Conservation (phyloP, 1,284 basidiomycete species). For the Microbotryum violaceum region DNA sequence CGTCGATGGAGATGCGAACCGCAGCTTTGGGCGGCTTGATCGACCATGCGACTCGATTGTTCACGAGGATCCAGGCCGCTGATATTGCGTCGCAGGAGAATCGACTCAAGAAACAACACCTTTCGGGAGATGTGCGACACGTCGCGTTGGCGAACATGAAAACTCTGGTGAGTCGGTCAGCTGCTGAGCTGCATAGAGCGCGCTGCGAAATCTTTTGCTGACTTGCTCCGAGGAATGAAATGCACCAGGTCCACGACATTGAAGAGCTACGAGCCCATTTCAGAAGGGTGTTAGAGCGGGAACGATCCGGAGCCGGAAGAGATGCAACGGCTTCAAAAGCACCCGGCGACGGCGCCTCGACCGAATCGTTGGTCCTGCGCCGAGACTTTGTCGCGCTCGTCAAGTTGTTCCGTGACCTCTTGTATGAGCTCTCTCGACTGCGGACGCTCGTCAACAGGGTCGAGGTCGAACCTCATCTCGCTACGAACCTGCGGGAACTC, state of each 20-base stretch:
- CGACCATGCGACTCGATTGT: conserved; percentile 28
- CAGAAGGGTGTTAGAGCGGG: conserved; percentile 50
- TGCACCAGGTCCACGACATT: conserved; percentile 50
- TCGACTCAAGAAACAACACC: conserved; percentile 81
- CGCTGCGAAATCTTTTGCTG: not conserved
- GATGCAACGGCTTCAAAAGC: not conserved
- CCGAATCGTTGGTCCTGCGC: conserved; percentile 57
- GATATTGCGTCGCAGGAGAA: conserved; percentile 82
- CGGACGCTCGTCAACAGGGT: conserved; percentile 81
- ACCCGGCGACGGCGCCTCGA: conserved; percentile 6
- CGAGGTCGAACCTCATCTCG: conserved; percentile 74
- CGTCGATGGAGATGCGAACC: conserved; percentile 20
- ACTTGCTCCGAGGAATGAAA: not conserved
- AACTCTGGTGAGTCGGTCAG: conserved; percentile 51
- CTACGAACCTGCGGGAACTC: conserved; percentile 59
- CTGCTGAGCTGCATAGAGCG: not conserved
- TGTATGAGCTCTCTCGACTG: conserved; percentile 73
- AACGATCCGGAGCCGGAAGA: conserved; percentile 51
- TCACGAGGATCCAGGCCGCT: conserved; percentile 43
- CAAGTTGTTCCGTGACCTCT: conserved; percentile 75
- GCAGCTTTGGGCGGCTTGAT: conserved; percentile 27
- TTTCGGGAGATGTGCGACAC: conserved; percentile 77
- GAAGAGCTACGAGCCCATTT: conserved; percentile 65
- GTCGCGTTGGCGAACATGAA: conserved; percentile 76
- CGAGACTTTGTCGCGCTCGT: conserved; percentile 77